Evolutionary conservation across 495 filamentous ascomycete species (phyloP).

Genomic region (Pyrenopolyporus hunteri): DNA sequence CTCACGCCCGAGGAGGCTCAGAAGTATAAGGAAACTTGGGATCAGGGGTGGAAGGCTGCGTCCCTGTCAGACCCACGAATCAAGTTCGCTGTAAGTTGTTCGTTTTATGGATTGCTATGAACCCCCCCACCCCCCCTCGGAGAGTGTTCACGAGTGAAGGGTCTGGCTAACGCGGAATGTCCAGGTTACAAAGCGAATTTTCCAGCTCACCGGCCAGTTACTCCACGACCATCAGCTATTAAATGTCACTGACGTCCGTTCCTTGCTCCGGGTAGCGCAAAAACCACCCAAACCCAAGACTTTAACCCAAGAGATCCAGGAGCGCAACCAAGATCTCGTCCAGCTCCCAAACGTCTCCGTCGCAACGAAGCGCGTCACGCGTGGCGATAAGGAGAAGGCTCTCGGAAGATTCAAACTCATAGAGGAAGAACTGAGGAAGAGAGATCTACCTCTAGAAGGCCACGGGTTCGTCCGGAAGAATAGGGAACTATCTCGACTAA

Average conservation of each 20-base stretch:
- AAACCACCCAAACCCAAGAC: constrained; percentile 65
- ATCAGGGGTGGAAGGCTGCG: constrained; percentile 58
- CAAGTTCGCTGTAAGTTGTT: constrained; percentile 74
- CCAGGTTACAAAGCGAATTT: constrained; percentile 76
- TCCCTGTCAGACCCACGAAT: constrained; percentile 62
- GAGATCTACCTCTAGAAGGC: constrained; percentile 60
- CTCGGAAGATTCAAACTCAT: constrained; percentile 88
- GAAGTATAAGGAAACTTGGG: constrained; percentile 46
- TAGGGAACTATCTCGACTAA: constrained; percentile 24
- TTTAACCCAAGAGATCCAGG: constrained; percentile 51
- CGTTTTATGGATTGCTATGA: not conserved
- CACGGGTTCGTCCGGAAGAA: constrained; percentile 34
- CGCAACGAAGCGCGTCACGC: constrained; percentile 62
- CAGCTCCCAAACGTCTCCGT: constrained; percentile 74
- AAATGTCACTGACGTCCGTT: constrained; percentile 56
- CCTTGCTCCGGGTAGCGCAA: constrained; percentile 60
- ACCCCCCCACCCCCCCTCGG: too few relatives aligned
- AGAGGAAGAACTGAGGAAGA: constrained; percentile 68
- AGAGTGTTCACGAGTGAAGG: not conserved
- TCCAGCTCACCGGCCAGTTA: constrained; percentile 75
- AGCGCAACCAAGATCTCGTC: constrained; percentile 49
- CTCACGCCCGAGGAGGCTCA: constrained; percentile 38
- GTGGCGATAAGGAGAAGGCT: constrained; percentile 72
- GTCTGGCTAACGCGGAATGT: not conserved
- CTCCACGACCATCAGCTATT: constrained; percentile 71